Base-by-base conservation (phyloP, 306 rosid species). In the Vigna hirtella region DNA sequence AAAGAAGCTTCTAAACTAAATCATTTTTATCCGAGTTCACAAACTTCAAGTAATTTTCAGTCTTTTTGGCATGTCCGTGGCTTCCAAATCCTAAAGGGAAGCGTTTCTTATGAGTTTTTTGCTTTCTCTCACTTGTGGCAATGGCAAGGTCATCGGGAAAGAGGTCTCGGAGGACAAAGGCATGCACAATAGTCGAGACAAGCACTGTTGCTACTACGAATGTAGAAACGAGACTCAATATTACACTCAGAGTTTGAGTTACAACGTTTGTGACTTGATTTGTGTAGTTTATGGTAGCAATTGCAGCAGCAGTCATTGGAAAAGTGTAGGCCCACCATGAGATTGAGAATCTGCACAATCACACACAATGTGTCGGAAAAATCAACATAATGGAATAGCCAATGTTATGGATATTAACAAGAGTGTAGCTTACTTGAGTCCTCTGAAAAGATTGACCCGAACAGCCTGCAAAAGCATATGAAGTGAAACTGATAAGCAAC, bases 261-360 rank as follows among this genome's bases (percentile, higher is more conserved):
- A 73, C 77, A 2, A 34, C 53, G 34, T 69, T 81, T 16, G 89
- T 85, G 17, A 92, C 91, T 68, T 82, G 81, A 65, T 76, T 78
- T 26, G 94, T 79, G 84, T 92, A 92, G 64, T 51, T 66, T 22
- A 90, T 70, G 51, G 93, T 83, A 64, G 94, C 94, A 81, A 87
- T 82, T 43, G 97, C 97, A 63, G 94, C 94, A 24, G 86, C 91
- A 17, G 94, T 84, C 94, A 87, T 87, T 30, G 97, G 97, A 73
- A 92, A 92, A 6, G 91, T 90, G 81, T 92, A 92, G 32, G 91
- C 97, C 97, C 97, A 91, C 97, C 97, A 91, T 55, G 97, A 86
- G 58, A 90, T 56, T 4, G 94, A 92, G 78, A 92, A 92, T 85
- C 97, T 92, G 68, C 32, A 14, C 26, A 67, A 47, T 51, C 61